These are phyloP conservation scores for Fusarium globosum DNA, from an alignment of 2,329 filamentous ascomycete species.

Conservation along the genomic window DNA sequence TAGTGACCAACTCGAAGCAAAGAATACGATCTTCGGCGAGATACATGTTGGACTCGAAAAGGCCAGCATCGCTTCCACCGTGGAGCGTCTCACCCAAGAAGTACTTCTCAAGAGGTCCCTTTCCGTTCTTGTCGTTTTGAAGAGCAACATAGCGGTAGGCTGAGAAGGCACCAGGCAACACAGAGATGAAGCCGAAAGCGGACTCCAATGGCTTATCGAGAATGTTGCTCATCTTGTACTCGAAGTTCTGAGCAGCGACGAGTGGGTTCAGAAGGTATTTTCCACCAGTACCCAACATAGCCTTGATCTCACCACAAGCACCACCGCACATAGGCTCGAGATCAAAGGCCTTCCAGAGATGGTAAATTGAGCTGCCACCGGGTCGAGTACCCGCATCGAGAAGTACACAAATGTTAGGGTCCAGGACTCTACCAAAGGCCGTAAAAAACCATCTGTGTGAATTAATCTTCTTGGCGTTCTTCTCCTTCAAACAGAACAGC, in stretches of 20 bases:
- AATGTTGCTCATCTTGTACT: conserved; percentile 99
- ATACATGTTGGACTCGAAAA: conserved; percentile 99
- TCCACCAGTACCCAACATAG: conserved; percentile 87
- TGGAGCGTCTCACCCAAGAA: conserved; percentile 98
- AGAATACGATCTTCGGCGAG: conserved; percentile 98
- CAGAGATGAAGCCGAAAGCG: conserved; percentile 96
- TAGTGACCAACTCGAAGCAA: conserved; percentile 97
- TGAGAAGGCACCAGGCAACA: conserved; percentile 97
- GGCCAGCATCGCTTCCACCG: conserved; percentile 87
- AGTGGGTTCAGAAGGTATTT: conserved; percentile 93
- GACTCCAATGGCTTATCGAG: conserved; percentile 97
- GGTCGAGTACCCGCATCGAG: conserved; percentile 96
- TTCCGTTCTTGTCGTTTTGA: conserved; percentile 95
- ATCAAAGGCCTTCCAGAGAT: conserved; percentile 98
- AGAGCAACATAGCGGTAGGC: conserved; percentile 94
- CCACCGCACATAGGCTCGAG: conserved; percentile 97
- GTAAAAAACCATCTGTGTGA: conserved; percentile 99
- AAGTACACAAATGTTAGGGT: conserved; percentile 96
- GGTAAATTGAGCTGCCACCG: conserved; percentile 94
- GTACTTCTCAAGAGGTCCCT: conserved; percentile 95
- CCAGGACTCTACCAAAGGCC: conserved; percentile 89
- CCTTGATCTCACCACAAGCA: conserved; percentile 98
- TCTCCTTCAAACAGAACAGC: conserved; percentile 98
- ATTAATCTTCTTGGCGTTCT: conserved; percentile 99
- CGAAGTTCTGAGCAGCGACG: conserved; percentile 96